Evolutionary conservation across 2,329 filamentous ascomycete genomes (phyloP).

Genomic region (Ilyonectria robusta): DNA sequence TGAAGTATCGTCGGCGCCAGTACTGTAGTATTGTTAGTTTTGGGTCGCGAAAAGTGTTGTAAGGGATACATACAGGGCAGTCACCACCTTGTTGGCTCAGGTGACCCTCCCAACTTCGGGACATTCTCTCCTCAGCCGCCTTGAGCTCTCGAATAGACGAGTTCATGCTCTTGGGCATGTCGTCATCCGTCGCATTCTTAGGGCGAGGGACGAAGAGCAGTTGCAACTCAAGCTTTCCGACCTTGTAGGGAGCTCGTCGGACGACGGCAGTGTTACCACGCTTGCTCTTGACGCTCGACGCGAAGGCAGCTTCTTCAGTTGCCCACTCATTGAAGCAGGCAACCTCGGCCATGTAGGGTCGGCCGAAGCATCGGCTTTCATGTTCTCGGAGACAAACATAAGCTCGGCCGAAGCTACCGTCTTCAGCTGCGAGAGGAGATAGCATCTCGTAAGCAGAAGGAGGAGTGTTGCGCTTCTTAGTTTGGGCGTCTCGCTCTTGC

Average conservation of each 20-base stretch:
- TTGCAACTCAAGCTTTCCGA: constrained; percentile 95
- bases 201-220: constrained; percentile 95
- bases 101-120: constrained; percentile 87
- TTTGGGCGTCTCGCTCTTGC: constrained; percentile 74
- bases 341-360: constrained; percentile 89
- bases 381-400: constrained; percentile 96
- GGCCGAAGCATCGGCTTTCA: constrained; percentile 88
- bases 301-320: constrained; percentile 82
- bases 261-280: constrained; percentile 78
- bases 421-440: constrained; percentile 87
- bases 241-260: constrained; percentile 93
- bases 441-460: constrained; percentile 89
- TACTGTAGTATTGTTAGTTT: constrained; percentile 73
- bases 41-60: not conserved
- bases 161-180: constrained; percentile 99
- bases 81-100: constrained; percentile 98
- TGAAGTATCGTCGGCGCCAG: constrained; percentile 98
- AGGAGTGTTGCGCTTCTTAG: constrained; percentile 73
- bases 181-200: constrained; percentile 87
- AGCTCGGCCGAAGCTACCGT: constrained; percentile 93
- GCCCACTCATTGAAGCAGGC: constrained; percentile 99
- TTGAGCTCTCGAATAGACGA: constrained; percentile 94
- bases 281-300: constrained; percentile 96
- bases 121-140: constrained; percentile 85
- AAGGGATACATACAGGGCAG: constrained; percentile 82